These are phyloP conservation scores for Zopfia rhizophila DNA, from an alignment of 2,329 filamentous ascomycete species.

Conservation along the genomic window DNA sequence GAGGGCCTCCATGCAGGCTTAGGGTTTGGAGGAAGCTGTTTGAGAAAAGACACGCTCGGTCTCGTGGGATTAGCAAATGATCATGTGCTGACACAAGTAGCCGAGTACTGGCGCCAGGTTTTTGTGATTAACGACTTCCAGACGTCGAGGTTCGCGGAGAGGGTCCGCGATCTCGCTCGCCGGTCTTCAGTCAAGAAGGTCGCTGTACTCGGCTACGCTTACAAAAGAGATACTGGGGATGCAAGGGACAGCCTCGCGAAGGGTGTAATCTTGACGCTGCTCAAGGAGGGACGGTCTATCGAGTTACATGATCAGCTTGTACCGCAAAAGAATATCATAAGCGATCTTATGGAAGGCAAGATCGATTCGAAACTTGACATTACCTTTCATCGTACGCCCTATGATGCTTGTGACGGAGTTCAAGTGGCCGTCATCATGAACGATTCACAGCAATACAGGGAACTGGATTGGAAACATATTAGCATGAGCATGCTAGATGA, in stretches of 20 bases:
- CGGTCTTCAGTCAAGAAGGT: slow-evolving; percentile 77
- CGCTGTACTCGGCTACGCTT: slow-evolving; percentile 77
- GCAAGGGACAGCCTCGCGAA: slow-evolving; percentile 77
- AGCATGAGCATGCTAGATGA: too few relatives aligned
- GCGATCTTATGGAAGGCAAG: too few relatives aligned
- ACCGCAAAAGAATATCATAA: too few relatives aligned
- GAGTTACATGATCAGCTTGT: too few relatives aligned
- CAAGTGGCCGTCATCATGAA: too few relatives aligned
- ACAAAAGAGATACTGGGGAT: slow-evolving; percentile 83
- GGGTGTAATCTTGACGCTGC: slow-evolving; percentile 72
- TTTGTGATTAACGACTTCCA: slow-evolving; percentile 82
- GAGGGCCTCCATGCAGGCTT: slow-evolving; percentile 79
- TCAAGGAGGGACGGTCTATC: slow-evolving; percentile 74
- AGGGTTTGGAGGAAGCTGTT: slow-evolving; percentile 83
- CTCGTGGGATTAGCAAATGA: slow-evolving; percentile 78
- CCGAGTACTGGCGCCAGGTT: slow-evolving; percentile 78
- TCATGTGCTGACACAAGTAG: slow-evolving; percentile 75
- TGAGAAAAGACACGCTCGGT: slow-evolving; percentile 82
- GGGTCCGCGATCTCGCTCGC: slow-evolving; percentile 71
- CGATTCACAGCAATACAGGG: too few relatives aligned
- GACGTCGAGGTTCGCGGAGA: slow-evolving; percentile 71
- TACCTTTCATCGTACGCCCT: too few relatives aligned
- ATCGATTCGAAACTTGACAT: too few relatives aligned
- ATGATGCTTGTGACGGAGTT: too few relatives aligned
- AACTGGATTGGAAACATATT: too few relatives aligned